Evolutionary conservation across 805 yeast genomes (phyloP).

Genomic region (Sporopachydermia lactativora): DNA sequence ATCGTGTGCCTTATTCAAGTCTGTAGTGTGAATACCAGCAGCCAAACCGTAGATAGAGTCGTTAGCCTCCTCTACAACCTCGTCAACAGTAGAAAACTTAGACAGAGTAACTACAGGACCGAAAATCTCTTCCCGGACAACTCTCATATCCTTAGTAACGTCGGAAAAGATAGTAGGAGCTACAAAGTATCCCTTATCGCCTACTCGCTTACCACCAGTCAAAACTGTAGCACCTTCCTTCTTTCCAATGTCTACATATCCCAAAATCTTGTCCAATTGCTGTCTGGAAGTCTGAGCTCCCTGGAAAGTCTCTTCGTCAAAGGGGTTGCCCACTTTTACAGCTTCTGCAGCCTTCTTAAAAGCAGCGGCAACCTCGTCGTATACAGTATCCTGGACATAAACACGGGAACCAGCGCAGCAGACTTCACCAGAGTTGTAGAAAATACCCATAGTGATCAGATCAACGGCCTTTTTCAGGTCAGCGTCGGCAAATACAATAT

Average conservation of each 20-base stretch:
- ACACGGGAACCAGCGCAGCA: conserved; percentile 93
- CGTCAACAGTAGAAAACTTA: conserved; percentile 73
- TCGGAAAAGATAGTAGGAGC: conserved; percentile 78
- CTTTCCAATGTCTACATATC: conserved; percentile 63
- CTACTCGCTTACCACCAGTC: conserved; percentile 72
- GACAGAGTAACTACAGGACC: conserved; percentile 86
- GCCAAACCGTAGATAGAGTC: conserved; percentile 77
- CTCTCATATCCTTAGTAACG: conserved; percentile 56
- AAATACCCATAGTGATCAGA: conserved; percentile 69
- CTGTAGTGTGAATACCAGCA: conserved; percentile 77
- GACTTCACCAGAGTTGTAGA: conserved; percentile 90
- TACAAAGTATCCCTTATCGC: conserved; percentile 35
- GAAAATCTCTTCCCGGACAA: conserved; percentile 82
- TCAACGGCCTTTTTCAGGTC: conserved; percentile 63
- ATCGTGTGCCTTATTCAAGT: conserved; percentile 59
- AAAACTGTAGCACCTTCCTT: conserved; percentile 74
- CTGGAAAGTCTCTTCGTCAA: conserved; percentile 62
- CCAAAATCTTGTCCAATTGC: conserved; percentile 68
- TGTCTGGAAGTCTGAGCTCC: conserved; percentile 84
- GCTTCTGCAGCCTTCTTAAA: conserved; percentile 39
- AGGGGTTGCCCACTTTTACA: conserved; percentile 69
- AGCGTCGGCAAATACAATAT: conserved; percentile 77
- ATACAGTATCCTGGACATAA: conserved; percentile 72
- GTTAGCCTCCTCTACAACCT: conserved; percentile 67
- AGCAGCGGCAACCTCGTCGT: conserved; percentile 58